Conservation (phyloP, 2,329 filamentous ascomycete genomes). For the Triangularia setosa region DNA sequence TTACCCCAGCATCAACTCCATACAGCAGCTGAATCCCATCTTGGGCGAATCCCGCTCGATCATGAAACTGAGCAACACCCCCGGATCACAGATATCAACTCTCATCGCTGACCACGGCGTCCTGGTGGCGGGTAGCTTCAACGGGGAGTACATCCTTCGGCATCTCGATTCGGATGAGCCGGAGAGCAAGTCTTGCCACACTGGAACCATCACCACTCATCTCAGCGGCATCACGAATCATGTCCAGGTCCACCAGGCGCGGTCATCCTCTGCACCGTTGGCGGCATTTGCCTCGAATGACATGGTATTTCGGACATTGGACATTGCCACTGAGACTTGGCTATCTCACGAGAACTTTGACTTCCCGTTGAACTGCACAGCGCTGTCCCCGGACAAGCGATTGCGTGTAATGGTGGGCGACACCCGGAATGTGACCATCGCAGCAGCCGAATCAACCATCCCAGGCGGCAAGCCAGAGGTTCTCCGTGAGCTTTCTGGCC, state of each 20-base stretch:
- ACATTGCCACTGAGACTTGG: constrained; percentile 57
- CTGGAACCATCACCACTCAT: constrained; percentile 47
- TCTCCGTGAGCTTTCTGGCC: constrained; percentile 56
- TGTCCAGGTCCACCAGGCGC: constrained; percentile 52
- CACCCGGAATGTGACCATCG: constrained; percentile 59
- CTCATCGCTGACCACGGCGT: constrained; percentile 50
- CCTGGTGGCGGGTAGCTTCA: constrained; percentile 57
- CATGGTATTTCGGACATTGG: constrained; percentile 53
- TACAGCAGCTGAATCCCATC: constrained; percentile 51
- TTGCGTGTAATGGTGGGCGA: constrained; percentile 73
- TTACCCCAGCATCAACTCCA: constrained; percentile 49
- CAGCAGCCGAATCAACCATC: constrained; percentile 56
- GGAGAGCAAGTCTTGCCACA: constrained; percentile 33
- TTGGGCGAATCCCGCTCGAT: constrained; percentile 43
- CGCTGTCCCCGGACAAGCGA: constrained; percentile 66
- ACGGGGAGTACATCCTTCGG: constrained; percentile 51
- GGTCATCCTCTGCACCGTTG: constrained; percentile 48
- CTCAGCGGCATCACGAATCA: constrained; percentile 62
- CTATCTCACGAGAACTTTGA: constrained; percentile 50
- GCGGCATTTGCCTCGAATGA: constrained; percentile 64
- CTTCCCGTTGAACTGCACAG: constrained; percentile 67
- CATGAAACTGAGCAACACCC: constrained; percentile 41
- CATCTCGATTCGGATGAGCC: constrained; percentile 38
- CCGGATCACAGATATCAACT: constrained; percentile 45
- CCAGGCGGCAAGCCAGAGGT: constrained; percentile 33